Evolutionary conservation across 2,329 filamentous ascomycete genomes (phyloP).

Genomic region (Acarospora socialis): DNA sequence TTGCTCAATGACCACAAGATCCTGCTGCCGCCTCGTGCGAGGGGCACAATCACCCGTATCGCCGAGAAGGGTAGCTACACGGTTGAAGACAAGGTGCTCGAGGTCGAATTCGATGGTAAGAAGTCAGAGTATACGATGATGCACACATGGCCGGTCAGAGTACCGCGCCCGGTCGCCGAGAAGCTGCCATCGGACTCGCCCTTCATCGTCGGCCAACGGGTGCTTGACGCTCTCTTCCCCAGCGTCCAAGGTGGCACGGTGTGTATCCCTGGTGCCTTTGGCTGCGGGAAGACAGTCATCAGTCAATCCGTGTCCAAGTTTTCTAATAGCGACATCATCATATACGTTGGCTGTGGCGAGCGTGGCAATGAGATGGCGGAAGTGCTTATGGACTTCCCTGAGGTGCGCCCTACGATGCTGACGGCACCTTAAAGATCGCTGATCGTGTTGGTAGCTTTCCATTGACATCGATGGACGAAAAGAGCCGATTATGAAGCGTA

Average conservation of each 20-base stretch:
- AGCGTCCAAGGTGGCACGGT: conserved; percentile 94
- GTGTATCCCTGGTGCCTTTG: conserved; percentile 95
- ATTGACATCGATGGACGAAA: conserved; percentile 89
- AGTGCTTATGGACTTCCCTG: conserved; percentile 98
- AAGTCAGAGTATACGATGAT: conserved; percentile 95
- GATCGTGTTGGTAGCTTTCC: conserved; percentile 43
- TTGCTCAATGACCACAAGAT: conserved; percentile 90
- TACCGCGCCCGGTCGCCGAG: conserved; percentile 81
- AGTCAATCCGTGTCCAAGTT: conserved; percentile 98
- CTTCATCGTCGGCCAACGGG: conserved; percentile 92
- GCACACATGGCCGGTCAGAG: conserved; percentile 97
- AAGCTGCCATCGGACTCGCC: conserved; percentile 80
- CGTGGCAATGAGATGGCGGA: conserved; percentile 99
- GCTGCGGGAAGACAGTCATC: conserved; percentile 98
- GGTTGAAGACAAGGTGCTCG: conserved; percentile 83
- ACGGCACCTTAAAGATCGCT: conserved; percentile 8
- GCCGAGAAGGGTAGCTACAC: conserved; percentile 83
- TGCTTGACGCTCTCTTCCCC: conserved; percentile 90
- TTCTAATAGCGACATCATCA: conserved; percentile 97
- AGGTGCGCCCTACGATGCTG: conserved; percentile 32
- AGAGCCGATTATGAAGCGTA: conserved; percentile 99
- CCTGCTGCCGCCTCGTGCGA: conserved; percentile 73
- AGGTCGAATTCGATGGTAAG: conserved; percentile 93
- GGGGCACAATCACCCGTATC: conserved; percentile 85
- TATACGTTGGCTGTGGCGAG: conserved; percentile 87